These are phyloP conservation scores for Ogataea saltuana DNA, from an alignment of 805 yeast genomes.

Conservation along the genomic window DNA sequence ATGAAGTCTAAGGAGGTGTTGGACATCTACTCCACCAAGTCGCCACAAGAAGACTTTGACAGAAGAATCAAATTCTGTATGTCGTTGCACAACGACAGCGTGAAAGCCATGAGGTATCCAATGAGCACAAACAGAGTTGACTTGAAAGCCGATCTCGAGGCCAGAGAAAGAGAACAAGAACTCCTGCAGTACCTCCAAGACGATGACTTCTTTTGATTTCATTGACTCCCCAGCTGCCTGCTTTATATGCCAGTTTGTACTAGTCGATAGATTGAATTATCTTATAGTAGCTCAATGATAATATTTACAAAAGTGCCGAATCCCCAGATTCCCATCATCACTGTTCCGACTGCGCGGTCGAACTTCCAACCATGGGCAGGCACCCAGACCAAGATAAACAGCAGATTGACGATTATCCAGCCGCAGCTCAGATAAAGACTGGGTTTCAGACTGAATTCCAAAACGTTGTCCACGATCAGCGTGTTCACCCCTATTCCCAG, in stretches of 20 bases:
- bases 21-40: slow-evolving; percentile 83
- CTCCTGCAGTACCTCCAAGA: slow-evolving; percentile 43
- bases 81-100: slow-evolving; percentile 85
- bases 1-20: slow-evolving; percentile 87
- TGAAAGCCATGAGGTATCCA: slow-evolving; percentile 94
- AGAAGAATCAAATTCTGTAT: slow-evolving; percentile 93
- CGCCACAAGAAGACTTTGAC: slow-evolving; percentile 86
- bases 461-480: slow-evolving; percentile 41
- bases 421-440: slow-evolving; percentile 44
- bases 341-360: slow-evolving; percentile 39
- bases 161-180: slow-evolving; percentile 55
- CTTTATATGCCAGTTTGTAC: slow-evolving; percentile 7
- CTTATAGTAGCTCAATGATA: slow-evolving; percentile 23
- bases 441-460: slow-evolving; percentile 35
- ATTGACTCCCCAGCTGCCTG: slow-evolving; percentile 37
- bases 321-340: slow-evolving; percentile 44
- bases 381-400: slow-evolving; percentile 40
- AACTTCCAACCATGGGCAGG: slow-evolving; percentile 45
- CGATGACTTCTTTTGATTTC: slow-evolving; percentile 46
- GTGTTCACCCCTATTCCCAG: slow-evolving; percentile 83
- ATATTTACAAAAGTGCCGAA: slow-evolving; percentile 39
- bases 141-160: slow-evolving; percentile 52
- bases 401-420: slow-evolving; percentile 40
- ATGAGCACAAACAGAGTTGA: slow-evolving; percentile 52
- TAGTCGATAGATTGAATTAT: background rate